Conservation (phyloP, 2,329 filamentous ascomycete genomes). For the Colletotrichum destructivum region DNA sequence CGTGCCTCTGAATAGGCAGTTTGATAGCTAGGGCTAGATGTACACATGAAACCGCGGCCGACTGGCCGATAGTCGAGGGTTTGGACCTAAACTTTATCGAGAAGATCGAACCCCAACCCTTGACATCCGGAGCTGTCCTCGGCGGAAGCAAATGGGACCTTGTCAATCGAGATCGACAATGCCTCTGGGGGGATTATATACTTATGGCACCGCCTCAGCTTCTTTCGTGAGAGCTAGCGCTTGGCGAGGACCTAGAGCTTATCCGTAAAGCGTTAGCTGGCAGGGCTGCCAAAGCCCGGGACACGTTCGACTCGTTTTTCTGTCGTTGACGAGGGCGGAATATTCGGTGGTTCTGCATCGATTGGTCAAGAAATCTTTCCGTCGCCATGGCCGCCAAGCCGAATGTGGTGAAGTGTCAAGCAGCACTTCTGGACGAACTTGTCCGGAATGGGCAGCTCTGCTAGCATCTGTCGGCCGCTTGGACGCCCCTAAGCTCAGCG, state of each 20-base stretch:
- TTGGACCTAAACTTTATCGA: slow-evolving; percentile 1
- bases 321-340: not conserved
- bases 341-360: not conserved
- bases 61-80: not conserved
- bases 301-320: not conserved
- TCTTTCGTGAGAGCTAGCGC: not conserved
- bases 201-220: not conserved
- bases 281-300: not conserved
- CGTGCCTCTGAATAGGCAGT: not conserved
- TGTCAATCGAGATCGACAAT: not conserved
- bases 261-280: not conserved
- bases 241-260: not conserved
- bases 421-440: not conserved
- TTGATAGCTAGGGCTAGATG: not conserved
- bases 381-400: not conserved
- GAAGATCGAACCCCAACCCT: not conserved
- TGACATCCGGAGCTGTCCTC: not conserved
- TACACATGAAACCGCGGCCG: not conserved
- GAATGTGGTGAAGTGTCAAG: not conserved
- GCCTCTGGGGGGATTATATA: not conserved
- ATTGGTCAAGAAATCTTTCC: not conserved
- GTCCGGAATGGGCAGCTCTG: not conserved
- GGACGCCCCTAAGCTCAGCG: not conserved
- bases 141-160: not conserved
- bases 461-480: not conserved